Percentiles rank a stretch among this genome's conserved stretches.
These are phyloP conservation scores for Reutealis trisperma DNA, from an alignment of 345 rosid genomes.

Conservation along the genomic window DNA sequence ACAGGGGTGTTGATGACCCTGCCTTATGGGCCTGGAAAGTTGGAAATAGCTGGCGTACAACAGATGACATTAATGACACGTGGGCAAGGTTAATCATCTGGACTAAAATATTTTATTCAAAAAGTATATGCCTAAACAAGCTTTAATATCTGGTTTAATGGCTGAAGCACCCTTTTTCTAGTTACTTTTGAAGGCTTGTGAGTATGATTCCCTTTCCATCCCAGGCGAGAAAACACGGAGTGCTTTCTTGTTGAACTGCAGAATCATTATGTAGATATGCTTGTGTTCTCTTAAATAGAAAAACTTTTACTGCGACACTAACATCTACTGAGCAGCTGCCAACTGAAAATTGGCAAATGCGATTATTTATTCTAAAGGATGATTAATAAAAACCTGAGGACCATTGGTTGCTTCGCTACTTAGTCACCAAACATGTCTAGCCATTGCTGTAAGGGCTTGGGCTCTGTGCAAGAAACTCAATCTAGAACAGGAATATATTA, in stretches of 20 bases:
- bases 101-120: background rate
- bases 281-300: background rate
- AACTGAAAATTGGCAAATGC: no score
- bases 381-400: no score
- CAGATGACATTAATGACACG: slow-evolving; percentile 87
- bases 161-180: background rate
- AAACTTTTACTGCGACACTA: background rate
- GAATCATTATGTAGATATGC: background rate
- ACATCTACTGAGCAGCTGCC: no score
- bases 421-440: no score
- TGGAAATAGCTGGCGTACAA: slow-evolving; percentile 99
- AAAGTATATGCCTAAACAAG: background rate
- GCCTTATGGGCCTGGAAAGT: slow-evolving; percentile 91
- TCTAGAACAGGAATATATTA: no score
- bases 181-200: background rate
- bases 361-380: no score
- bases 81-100: slow-evolving; percentile 80
- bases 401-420: no score
- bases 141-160: slow-evolving; percentile 1
- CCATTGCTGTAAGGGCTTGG: no score
- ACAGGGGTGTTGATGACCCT: slow-evolving; percentile 92
- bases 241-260: background rate
- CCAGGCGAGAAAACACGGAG: background rate
- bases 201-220: background rate
- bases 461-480: no score